Evolutionary conservation across 192 early-diverging fungal species (phyloP), one percentile per base, ranked within the genome.

Genomic region (Diversispora eburnea): DNA sequence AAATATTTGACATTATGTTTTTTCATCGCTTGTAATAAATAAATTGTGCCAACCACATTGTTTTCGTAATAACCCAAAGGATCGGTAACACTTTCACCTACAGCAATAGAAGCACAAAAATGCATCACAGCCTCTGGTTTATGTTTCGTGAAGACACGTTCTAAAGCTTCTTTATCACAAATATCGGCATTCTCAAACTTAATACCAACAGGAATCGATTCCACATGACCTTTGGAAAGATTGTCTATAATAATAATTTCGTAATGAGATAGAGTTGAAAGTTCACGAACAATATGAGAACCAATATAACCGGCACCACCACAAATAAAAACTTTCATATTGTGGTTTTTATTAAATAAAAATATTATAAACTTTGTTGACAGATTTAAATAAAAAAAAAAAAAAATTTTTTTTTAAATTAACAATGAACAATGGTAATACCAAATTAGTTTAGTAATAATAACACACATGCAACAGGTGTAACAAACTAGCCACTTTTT

Each of bases 11-110:
- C 87, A 56, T 85, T 84, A 83, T 89, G 86, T 78, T 91, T 85
- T 56, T 90, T 80, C 88, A 97, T 91, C 19, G 89, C 81, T 54
- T 92, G 89, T 47, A 97, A 77, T 43, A 97, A 79, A 67, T 86
- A 90, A 57, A 97, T 83, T 3, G 95, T 95, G 72, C 93, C 95
- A 7, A 85, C 84, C n/a, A 97, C 87, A 76, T 97, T 97, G 84
- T 93, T 97, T 75, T 94, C 90, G 81, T 93, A 97, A 83, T 97
- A 97, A 17, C 77, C 76, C 6, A 95, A 83, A 12, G 95, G 95
- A 77, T 92, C 86, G 45, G 77, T 76, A 55, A 89, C 86, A n/a
- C 87, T 90, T 74, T 94, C 91, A 15, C 89, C 91, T 2, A 97
- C 95, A 12, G 87, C 90, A 77, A 93, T 95, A 55, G 89, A 88